These are phyloP conservation scores for Tetrapisispora taiwanensis DNA, from an alignment of 805 yeast species.

Conservation along the genomic window DNA sequence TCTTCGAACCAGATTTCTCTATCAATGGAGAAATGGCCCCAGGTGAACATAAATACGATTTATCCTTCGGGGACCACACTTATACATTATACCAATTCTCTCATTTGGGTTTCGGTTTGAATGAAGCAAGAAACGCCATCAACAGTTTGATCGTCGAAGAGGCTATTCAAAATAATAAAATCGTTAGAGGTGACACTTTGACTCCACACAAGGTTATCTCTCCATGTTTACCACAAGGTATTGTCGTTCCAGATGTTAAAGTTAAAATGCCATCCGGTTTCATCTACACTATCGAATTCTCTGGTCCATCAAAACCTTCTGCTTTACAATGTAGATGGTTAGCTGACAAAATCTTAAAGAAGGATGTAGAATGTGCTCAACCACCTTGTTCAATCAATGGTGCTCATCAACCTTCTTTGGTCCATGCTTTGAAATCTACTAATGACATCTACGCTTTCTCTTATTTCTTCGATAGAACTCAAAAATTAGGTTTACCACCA, in stretches of 20 bases:
- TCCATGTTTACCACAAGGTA: conserved; percentile 84
- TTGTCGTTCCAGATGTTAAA: conserved; percentile 40
- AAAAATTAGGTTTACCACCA: conserved; percentile 88
- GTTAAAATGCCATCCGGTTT: conserved; percentile 46
- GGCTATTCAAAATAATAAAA: conserved; percentile 35
- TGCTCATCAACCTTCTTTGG: conserved; percentile 88
- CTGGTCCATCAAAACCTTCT: conserved; percentile 50
- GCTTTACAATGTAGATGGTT: conserved; percentile 74
- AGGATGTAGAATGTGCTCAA: conserved; percentile 63
- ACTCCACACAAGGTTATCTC: conserved; percentile 45
- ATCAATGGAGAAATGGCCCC: conserved; percentile 56
- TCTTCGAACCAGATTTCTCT: conserved; percentile 81
- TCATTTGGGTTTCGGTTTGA: conserved; percentile 91
- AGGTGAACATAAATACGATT: conserved; percentile 80
- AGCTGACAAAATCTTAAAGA: conserved; percentile 75
- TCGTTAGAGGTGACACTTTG: conserved; percentile 30
- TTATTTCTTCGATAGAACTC: conserved; percentile 89
- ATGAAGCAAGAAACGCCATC: conserved; percentile 83
- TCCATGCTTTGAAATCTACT: conserved; percentile 60
- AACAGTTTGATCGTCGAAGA: conserved; percentile 54
- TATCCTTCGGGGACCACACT: conserved; percentile 70
- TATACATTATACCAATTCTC: conserved; percentile 86
- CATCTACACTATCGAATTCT: conserved; percentile 45
- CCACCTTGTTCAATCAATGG: conserved; percentile 95
- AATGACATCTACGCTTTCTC: conserved; percentile 86